These are phyloP conservation scores for Blastocystis hominis DNA, from an alignment of 352 stramenopile genomes.

Conservation along the genomic window DNA sequence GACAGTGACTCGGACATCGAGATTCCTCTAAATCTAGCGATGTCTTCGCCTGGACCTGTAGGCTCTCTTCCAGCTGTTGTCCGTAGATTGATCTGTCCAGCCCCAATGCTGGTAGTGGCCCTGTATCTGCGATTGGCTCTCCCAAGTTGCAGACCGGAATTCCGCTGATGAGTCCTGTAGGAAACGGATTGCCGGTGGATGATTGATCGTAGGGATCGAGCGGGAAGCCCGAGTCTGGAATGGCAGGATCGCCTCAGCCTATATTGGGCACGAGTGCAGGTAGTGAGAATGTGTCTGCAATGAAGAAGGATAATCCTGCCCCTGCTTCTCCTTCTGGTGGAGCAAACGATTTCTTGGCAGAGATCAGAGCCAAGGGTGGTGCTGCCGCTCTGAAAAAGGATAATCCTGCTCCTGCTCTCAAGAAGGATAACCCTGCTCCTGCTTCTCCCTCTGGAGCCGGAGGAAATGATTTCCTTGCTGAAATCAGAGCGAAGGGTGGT, in stretches of 20 bases:
- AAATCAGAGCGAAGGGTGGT: background rate
- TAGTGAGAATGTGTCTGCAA: background rate
- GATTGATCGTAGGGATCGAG: too few species aligned
- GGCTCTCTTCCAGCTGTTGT: background rate
- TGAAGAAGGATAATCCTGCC: background rate
- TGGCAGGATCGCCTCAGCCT: too few species aligned
- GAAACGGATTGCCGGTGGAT: too few species aligned
- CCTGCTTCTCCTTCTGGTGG: background rate
- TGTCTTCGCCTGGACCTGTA: background rate
- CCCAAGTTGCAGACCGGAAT: background rate
- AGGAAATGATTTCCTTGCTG: background rate
- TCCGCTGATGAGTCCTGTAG: too few species aligned
- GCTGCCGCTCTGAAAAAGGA: conserved; percentile 1
- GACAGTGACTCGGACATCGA: background rate
- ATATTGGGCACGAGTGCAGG: too few species aligned
- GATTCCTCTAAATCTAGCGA: background rate
- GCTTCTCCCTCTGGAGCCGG: background rate
- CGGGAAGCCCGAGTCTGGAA: too few species aligned
- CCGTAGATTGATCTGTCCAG: background rate
- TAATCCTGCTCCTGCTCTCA: background rate
- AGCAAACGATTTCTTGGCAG: background rate
- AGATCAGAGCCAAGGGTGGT: conserved; percentile 10
- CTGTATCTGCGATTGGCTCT: background rate
- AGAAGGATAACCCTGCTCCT: background rate
- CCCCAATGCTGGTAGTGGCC: background rate